Evolutionary conservation across 2,329 filamentous ascomycete genomes (phyloP).

Genomic region (Colletotrichum musicola): DNA sequence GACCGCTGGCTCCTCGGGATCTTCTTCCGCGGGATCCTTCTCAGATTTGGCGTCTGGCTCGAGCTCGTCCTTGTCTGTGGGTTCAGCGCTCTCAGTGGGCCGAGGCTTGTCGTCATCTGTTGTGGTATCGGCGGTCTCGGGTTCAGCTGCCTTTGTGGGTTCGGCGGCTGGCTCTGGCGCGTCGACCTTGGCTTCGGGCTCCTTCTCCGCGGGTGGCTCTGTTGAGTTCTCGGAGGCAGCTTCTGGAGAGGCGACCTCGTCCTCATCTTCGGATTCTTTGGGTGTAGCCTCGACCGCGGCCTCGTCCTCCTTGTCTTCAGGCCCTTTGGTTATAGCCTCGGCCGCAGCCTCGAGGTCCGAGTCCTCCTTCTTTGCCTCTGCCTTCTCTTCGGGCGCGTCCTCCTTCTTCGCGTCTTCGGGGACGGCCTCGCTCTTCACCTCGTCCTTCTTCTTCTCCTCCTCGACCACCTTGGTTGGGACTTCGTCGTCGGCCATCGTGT

Average conservation of each 20-base stretch:
- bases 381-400: neutral
- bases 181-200: neutral
- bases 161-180: conserved; percentile 2
- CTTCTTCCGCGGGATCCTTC: neutral
- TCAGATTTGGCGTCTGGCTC: conserved; percentile 2
- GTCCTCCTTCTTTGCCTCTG: neutral
- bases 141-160: neutral
- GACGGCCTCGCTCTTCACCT: neutral
- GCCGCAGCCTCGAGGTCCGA: neutral
- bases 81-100: neutral
- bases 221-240: too few species aligned
- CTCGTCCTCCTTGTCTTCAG: neutral
- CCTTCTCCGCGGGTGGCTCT: neutral
- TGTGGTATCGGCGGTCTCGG: neutral
- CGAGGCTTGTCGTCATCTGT: neutral
- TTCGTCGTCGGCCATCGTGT: conserved; percentile 39
- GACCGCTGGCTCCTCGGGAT: conserved; percentile 1
- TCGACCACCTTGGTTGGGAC: conserved; percentile 37
- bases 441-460: conserved; percentile 38
- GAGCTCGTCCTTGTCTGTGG: neutral
- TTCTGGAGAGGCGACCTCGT: neutral
- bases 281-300: neutral
- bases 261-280: neutral
- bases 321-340: neutral
- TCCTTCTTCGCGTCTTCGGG: neutral